Percentiles rank a stretch among this genome's conserved stretches.
These are phyloP conservation scores for Xanthoconium stramineum DNA, from an alignment of 768 basidiomycete genomes.

Conservation along the genomic window DNA sequence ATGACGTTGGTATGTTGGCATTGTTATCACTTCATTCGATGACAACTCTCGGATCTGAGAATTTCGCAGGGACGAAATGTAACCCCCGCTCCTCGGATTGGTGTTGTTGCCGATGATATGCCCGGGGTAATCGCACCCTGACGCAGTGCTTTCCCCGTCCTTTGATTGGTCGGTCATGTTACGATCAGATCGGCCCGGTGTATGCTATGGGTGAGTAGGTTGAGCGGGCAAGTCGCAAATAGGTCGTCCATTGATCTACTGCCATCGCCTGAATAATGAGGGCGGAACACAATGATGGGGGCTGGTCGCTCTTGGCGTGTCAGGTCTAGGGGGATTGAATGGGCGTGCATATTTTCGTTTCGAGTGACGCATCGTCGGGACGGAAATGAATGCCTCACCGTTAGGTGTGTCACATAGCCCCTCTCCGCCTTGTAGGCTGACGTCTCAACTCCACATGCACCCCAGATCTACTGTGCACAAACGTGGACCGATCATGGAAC, in stretches of 20 bases:
- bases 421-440: not conserved
- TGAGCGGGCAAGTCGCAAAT: not conserved
- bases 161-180: not conserved
- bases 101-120: not conserved
- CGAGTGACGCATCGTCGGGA: not conserved
- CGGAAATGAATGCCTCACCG: slow-evolving; percentile 12
- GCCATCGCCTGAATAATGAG: not conserved
- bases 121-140: not conserved
- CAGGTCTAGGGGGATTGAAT: not conserved
- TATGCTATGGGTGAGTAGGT: slow-evolving; percentile 1
- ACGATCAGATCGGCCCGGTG: not conserved
- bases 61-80: not conserved
- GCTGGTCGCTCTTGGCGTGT: not conserved
- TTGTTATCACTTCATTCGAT: not conserved
- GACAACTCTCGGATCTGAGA: not conserved
- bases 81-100: not conserved
- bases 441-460: not conserved
- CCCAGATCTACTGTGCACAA: not conserved
- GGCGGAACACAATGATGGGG: not conserved
- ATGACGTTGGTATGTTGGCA: not conserved
- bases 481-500: not conserved
- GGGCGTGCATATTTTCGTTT: not conserved
- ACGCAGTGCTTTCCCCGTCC: not conserved
- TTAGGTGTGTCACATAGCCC: not conserved
- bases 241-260: too few species aligned